These are phyloP conservation scores for Fimicolochytrium jonesii DNA, from an alignment of 192 early-diverging fungal genomes.

Conservation along the genomic window DNA sequence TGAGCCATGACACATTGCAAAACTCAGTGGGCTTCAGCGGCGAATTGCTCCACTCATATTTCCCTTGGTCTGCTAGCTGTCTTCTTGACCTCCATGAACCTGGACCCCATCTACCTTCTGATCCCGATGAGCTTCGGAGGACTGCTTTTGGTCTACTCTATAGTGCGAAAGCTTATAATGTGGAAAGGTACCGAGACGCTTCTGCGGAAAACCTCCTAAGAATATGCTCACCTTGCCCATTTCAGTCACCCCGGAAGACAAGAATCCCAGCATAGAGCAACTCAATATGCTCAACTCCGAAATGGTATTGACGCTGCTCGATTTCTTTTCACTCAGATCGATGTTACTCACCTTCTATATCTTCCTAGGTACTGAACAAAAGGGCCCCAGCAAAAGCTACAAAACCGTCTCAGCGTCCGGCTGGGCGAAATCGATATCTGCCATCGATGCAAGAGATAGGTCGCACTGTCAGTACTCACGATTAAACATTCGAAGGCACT, in stretches of 20 bases:
- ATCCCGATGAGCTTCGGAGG: constrained; percentile 76
- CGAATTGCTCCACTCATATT: not conserved
- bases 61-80: constrained; percentile 37
- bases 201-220: not conserved
- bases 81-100: constrained; percentile 69
- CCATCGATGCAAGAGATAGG: too few species aligned
- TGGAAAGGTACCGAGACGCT: not conserved
- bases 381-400: too few species aligned
- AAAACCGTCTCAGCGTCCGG: too few species aligned
- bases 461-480: too few species aligned
- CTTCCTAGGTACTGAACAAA: too few species aligned
- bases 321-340: too few species aligned
- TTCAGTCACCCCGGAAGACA: constrained; percentile 10
- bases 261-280: constrained; percentile 1
- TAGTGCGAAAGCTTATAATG: constrained; percentile 20
- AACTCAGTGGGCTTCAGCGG: not conserved
- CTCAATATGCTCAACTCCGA: constrained; percentile 8
- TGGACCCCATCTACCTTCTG: constrained; percentile 72
- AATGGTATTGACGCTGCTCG: too few species aligned
- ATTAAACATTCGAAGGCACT: too few species aligned
- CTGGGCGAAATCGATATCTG: too few species aligned
- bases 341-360: too few species aligned
- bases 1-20: too few species aligned
- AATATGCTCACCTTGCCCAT: not conserved
- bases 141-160: constrained; percentile 31